Base-by-base conservation (phyloP, 1,139 yeast genomes). In the Blastobotrys indianensis region DNA sequence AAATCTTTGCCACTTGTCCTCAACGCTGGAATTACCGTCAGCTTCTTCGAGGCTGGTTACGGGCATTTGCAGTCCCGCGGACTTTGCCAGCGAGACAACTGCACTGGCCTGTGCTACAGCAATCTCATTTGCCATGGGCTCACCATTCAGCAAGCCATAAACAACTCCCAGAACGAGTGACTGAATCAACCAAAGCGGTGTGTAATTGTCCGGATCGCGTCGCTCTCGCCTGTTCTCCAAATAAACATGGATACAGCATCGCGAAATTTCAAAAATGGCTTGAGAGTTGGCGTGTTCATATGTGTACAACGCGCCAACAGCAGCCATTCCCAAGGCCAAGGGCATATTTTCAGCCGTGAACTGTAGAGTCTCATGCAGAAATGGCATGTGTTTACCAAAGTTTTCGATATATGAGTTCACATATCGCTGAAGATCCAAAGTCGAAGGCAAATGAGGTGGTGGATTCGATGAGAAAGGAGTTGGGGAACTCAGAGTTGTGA, bases 151-250 rank as follows among this genome's bases (percentile, higher is more conserved):
- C 66, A 87, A 77, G 8, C 94, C 88, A 53, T 86, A 80, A 57
- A 86, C 82, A 41, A 87, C 85, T 52, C 87, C 85, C 46, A 90
- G 70, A 4, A 86, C 81, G 62, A 86, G 75, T 44, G 94, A 79
- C 63, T 90, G 97, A 44, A 87, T 85, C n/a, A 88, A 76, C 87
- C 92, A 85, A 43, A 87, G 64, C 2, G 96, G 96, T 1, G 87
- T 85, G 43, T 35, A 12, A 20, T 41, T 28, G 28, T 37, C 49
- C 39, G 43, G 44, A 23, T 49, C 49, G n/a, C 29, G 50, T 30
- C 33, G 45, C 12, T 76, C 72, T 47, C 75, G 69, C 46, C 77
- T 74, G 42, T 74, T 73, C 58, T 85, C 95, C 66, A 87, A 75
- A 57, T 79, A 82, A 52, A 79, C 79, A 59, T 85, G 94, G 50